Percentiles rank a stretch among this genome's conserved stretches.
These are phyloP conservation scores for Metarhizium anisopliae DNA, from an alignment of 2,329 filamentous ascomycete species.

Conservation along the genomic window DNA sequence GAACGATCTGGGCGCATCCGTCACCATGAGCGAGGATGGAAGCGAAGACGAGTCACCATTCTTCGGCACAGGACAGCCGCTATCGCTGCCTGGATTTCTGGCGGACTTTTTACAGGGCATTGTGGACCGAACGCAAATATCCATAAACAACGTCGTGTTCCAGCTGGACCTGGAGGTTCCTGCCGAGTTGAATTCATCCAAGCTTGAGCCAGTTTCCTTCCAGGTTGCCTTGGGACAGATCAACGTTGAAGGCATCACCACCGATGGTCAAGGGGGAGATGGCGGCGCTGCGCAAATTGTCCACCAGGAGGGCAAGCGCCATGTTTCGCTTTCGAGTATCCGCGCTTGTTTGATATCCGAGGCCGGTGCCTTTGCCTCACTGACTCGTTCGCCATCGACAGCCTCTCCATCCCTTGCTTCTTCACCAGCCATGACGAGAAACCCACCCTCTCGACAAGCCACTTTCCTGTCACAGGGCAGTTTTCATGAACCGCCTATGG, in stretches of 20 bases:
- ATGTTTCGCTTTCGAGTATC: slow-evolving; percentile 54
- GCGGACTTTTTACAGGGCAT: slow-evolving; percentile 66
- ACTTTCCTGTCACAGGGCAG: slow-evolving; percentile 19
- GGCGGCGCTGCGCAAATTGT: slow-evolving; percentile 23
- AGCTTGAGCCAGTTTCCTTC: slow-evolving; percentile 50
- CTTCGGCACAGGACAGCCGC: slow-evolving; percentile 60
- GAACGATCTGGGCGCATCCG: slow-evolving; percentile 52
- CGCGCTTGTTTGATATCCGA: slow-evolving; percentile 59
- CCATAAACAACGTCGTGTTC: slow-evolving; percentile 55
- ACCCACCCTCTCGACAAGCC: slow-evolving; percentile 23
- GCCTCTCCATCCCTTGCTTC: slow-evolving; percentile 31
- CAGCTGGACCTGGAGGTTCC: slow-evolving; percentile 55
- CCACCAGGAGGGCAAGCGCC: slow-evolving; percentile 55
- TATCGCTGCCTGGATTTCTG: slow-evolving; percentile 62
- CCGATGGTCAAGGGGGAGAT: slow-evolving; percentile 19
- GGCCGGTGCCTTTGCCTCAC: slow-evolving; percentile 52
- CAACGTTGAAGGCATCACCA: slow-evolving; percentile 58
- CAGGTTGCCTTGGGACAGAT: slow-evolving; percentile 57
- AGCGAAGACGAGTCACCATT: slow-evolving; percentile 51
- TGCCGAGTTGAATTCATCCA: slow-evolving; percentile 34
- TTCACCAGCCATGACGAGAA: slow-evolving; percentile 41
- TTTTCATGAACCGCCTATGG: slow-evolving; percentile 15
- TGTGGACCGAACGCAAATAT: slow-evolving; percentile 60
- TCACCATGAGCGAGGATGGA: slow-evolving; percentile 50
- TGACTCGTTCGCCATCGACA: slow-evolving; percentile 49